These are phyloP conservation scores for Babesia ovata DNA, from an alignment of 169 alveolate species.

Conservation along the genomic window DNA sequence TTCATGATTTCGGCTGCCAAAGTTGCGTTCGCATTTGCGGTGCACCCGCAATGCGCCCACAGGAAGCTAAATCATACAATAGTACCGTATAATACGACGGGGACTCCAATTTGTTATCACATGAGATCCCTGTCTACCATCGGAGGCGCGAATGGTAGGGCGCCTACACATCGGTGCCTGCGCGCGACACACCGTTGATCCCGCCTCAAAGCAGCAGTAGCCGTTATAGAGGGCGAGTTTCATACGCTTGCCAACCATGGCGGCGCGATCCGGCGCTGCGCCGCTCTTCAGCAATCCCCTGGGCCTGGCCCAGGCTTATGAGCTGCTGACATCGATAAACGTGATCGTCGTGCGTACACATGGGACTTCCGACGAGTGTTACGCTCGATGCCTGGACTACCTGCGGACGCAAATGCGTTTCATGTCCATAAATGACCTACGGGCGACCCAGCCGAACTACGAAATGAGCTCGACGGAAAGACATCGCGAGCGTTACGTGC, in stretches of 20 bases:
- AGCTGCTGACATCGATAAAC: conserved; percentile 12
- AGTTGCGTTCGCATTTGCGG: too few species aligned
- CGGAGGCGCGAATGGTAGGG: neutral
- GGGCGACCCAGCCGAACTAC: conserved; percentile 34
- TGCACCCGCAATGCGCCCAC: too few species aligned
- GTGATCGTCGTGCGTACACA: conserved; percentile 23
- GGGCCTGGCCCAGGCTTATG: conserved; percentile 14
- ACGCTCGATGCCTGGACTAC: conserved; percentile 2
- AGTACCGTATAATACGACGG: too few species aligned
- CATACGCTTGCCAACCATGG: neutral
- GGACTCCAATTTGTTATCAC: too few species aligned
- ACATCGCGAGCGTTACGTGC: conserved; percentile 23
- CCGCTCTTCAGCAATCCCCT: conserved; percentile 6
- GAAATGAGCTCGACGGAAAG: neutral
- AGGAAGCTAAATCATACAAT: too few species aligned
- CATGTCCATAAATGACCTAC: conserved; percentile 7
- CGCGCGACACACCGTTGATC: neutral
- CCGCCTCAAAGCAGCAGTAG: neutral
- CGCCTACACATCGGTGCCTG: neutral
- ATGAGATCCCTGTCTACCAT: too few species aligned
- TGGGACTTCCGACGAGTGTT: conserved; percentile 14
- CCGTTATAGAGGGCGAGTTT: neutral
- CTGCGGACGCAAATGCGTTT: conserved; percentile 17
- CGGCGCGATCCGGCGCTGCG: neutral
- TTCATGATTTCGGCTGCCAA: conserved; percentile 6